phyloP scores from a whole-genome alignment of 2,329 filamentous ascomycete genomes.

The Corinectria fuckeliana region DNA sequence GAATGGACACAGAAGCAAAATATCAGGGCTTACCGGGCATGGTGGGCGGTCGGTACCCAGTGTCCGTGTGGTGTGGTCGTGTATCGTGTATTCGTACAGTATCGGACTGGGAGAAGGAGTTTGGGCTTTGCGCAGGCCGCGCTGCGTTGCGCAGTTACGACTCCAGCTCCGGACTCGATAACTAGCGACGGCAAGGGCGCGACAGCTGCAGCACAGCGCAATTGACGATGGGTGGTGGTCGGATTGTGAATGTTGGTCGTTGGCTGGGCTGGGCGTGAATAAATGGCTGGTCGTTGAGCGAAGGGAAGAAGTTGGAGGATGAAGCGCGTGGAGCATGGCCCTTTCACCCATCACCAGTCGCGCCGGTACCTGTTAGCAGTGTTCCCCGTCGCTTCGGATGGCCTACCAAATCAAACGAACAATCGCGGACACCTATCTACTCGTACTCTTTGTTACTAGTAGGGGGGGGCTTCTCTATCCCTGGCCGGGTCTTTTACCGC shows the following conservation, averaged over 20 bases:
- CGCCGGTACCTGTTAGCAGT: neutral
- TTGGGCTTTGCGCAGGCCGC: conserved; percentile 10
- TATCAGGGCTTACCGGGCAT: conserved; percentile 18
- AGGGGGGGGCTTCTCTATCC: no score
- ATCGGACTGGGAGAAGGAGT: neutral
- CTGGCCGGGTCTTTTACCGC: no score
- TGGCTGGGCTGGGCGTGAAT: neutral
- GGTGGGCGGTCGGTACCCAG: conserved; percentile 7
- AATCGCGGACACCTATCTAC: no score
- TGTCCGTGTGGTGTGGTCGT: neutral
- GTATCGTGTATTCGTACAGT: neutral
- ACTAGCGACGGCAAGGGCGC: conserved; percentile 1
- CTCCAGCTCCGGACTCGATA: conserved; percentile 8
- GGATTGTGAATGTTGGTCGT: no score
- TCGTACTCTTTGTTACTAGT: no score
- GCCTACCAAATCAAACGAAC: no score
- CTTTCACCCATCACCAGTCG: conserved; percentile 7
- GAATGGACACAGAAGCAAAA: neutral
- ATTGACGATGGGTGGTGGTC: neutral
- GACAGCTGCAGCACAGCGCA: neutral
- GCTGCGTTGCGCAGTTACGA: conserved; percentile 9
- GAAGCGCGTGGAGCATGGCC: conserved; percentile 7
- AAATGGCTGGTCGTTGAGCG: neutral
- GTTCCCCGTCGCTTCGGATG: neutral
- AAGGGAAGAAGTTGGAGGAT: neutral